Conservation (phyloP, 164 flowering plant genomes). For the Pachysandra terminalis region DNA sequence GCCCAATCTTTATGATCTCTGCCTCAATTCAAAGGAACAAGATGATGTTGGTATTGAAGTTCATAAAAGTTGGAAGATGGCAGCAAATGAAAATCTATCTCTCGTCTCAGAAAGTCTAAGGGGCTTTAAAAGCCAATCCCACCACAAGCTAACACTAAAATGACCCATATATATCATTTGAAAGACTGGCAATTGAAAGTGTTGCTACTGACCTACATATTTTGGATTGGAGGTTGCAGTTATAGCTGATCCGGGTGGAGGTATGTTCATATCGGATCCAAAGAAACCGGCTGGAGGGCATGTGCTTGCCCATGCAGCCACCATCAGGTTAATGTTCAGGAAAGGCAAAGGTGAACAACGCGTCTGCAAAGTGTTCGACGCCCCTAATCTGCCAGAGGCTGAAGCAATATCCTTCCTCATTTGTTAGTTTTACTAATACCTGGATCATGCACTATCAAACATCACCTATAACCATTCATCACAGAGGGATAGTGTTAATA, state of each 20-base stretch:
- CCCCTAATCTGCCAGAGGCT: constrained; percentile 94
- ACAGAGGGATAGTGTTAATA: not conserved
- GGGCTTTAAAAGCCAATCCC: too few species aligned
- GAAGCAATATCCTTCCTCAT: constrained; percentile 90
- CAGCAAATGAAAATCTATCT: too few species aligned
- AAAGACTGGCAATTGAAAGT: not conserved
- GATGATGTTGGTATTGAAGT: too few species aligned
- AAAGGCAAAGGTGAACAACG: constrained; percentile 99
- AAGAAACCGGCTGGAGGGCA: constrained; percentile 99
- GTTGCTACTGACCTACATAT: not conserved
- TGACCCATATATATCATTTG: too few species aligned
- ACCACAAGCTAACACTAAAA: too few species aligned
- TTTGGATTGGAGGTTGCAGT: constrained; percentile 44
- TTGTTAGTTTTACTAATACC: not conserved
- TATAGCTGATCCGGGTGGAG: constrained; percentile 96
- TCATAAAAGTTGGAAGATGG: too few species aligned
- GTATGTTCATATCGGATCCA: constrained; percentile 88
- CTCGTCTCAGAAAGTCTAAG: too few species aligned
- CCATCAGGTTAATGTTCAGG: constrained; percentile 91
- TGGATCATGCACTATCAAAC: too few species aligned
- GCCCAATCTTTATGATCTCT: not conserved
- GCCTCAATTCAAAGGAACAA: not conserved
- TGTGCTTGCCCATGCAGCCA: constrained; percentile 95
- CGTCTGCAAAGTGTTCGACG: constrained; percentile 95
- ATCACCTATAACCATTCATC: not conserved